Base-by-base conservation (phyloP, 1,284 basidiomycete genomes). In the Ustilago loliicola region DNA sequence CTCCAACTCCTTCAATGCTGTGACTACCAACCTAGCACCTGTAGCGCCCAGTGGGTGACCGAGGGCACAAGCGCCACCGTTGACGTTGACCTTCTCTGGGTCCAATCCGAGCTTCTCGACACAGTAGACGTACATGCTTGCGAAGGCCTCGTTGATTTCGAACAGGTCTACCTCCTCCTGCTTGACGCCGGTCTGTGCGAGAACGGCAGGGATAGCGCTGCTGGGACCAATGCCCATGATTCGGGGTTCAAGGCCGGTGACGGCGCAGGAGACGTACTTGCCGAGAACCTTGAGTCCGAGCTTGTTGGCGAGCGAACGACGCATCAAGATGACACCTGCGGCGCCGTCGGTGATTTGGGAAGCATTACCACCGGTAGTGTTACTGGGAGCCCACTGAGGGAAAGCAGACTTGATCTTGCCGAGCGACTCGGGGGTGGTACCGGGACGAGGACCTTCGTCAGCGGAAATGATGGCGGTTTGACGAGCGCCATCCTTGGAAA, bases 311-410 rank as follows among this genome's bases (percentile, higher is more conserved):
- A 93, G 93, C 68, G 89, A 89, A 70, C 95, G 88, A n/a, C 90
- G 92, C 95, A 96, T 96, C 74, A 96, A 86, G 69, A 96, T 82
- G 2, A 94, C 91, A 17, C 93, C 93, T 0, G 94, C 94, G 9
- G 92, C 93, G 21, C 94, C 94, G 83, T 96, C 94, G 6, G 94
- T 95, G 70, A 96, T 90, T 79, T 88, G 85, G n/a, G 73, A 77
- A 90, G 94, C 93, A 87, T 96, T 96, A 23, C 94, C 94, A n/a
- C 93, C 94, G 6, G 94, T 95, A 19, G 93, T 94, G 50, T 90
- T 90, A 1, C 88, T 87, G 10, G 91, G 91, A 2, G 91, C 92
- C 93, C 94, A 96, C 80, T 95, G 93, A 42, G 94, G 94, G 88
- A 96, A 96, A 3, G 94, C 94, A 5, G 92, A 77, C 65, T 90